Percentiles rank a stretch among this genome's conserved stretches.
Conservation (phyloP, 1,284 basidiomycete genomes). For the Neonothopanus nambi region DNA sequence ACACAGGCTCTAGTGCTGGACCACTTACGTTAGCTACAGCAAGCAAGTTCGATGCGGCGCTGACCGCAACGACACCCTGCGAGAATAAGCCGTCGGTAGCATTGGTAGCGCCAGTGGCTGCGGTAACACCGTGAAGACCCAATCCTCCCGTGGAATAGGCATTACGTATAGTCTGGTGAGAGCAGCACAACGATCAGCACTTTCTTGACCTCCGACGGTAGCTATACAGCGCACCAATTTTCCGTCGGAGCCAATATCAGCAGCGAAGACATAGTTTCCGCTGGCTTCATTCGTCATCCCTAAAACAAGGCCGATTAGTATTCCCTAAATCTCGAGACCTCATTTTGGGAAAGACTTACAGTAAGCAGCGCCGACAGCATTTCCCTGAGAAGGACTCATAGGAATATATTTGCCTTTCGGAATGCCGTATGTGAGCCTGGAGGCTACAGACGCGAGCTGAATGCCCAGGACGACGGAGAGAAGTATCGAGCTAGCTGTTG, state of each 20-base stretch:
- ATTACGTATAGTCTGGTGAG: neutral
- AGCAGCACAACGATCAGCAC: neutral
- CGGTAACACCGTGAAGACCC: constrained; percentile 9
- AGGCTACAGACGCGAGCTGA: no score
- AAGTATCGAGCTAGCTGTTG: no score
- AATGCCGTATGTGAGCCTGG: no score
- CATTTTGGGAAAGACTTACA: no score
- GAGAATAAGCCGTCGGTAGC: constrained; percentile 6
- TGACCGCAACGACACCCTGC: constrained; percentile 7
- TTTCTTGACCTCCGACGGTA: neutral
- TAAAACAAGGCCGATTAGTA: no score
- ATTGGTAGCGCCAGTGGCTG: constrained; percentile 1
- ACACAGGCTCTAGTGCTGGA: neutral
- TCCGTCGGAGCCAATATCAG: constrained; percentile 3
- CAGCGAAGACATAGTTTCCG: constrained; percentile 5
- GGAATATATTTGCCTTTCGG: no score
- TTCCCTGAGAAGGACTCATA: no score
- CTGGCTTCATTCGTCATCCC: constrained; percentile 4
- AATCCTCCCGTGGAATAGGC: constrained; percentile 8
- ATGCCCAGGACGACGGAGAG: no score
- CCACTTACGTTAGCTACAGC: constrained; percentile 11
- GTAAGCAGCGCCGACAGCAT: no score
- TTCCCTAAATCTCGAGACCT: no score
- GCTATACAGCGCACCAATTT: no score
- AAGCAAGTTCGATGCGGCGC: constrained; percentile 7